These are phyloP conservation scores for Calendula officinalis DNA, from an alignment of 129 eudicot species.

Conservation along the genomic window DNA sequence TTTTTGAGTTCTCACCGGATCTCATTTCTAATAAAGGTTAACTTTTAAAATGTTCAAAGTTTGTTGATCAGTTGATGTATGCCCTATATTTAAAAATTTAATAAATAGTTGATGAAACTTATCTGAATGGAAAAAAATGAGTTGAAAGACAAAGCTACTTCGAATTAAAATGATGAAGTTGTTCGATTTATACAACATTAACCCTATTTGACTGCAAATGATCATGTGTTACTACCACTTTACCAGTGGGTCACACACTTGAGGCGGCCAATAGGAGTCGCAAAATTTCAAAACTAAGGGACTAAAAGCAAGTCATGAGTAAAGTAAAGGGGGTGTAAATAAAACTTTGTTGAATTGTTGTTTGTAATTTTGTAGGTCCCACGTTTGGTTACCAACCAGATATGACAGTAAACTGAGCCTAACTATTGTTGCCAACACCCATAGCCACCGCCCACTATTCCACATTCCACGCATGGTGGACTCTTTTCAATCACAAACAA, in stretches of 20 bases:
- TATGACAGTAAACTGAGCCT: conserved; percentile 28
- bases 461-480: conserved; percentile 31
- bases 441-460: conserved; percentile 31
- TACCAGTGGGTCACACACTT: not conserved
- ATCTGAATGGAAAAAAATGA: too few relatives aligned
- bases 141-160: too few relatives aligned
- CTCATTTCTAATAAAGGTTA: too few relatives aligned
- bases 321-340: not conserved
- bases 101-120: too few relatives aligned
- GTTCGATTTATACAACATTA: too few relatives aligned
- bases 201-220: too few relatives aligned
- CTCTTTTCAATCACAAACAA: conserved; percentile 9
- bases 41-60: too few relatives aligned
- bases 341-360: not conserved
- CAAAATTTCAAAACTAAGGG: conserved; percentile 4
- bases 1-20: too few relatives aligned
- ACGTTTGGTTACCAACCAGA: conserved; percentile 40
- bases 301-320: not conserved
- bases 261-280: conserved; percentile 8
- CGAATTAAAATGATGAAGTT: too few relatives aligned
- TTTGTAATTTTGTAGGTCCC: conserved; percentile 19
- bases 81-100: too few relatives aligned
- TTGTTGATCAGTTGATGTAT: too few relatives aligned
- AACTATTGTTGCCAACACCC: conserved; percentile 14
- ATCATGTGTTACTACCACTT: not conserved